A percentile compares a stretch with the other conserved stretches of the same genome.
Conservation (phyloP, 2,329 filamentous ascomycete species). For the Penicillium occitanis region DNA sequence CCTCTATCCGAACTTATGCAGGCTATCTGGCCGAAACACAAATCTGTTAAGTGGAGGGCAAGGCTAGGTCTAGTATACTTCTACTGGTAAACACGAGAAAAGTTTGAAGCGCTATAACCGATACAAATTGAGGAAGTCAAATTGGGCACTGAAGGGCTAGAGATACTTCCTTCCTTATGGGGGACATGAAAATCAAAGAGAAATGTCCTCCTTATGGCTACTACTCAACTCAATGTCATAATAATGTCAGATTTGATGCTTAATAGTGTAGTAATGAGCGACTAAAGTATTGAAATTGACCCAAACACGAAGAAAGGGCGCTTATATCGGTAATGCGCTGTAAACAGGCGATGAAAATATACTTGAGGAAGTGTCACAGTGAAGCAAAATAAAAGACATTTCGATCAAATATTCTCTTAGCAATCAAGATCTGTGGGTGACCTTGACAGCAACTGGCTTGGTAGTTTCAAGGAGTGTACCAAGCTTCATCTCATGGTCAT, state of each 20-base stretch:
- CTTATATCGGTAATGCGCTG: not conserved
- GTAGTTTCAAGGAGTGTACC: constrained; percentile 14
- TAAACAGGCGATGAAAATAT: not conserved
- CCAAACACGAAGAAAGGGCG: not conserved
- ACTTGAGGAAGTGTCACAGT: not conserved
- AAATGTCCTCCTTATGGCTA: not conserved
- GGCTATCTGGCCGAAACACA: not conserved
- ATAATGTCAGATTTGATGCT: not conserved
- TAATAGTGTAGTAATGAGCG: not conserved
- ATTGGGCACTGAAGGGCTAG: not conserved
- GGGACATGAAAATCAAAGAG: not conserved
- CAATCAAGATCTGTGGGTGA: not conserved
- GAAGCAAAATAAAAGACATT: not conserved
- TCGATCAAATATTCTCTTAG: not conserved
- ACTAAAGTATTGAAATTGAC: not conserved
- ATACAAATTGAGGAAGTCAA: not conserved
- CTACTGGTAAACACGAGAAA: not conserved
- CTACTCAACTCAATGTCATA: not conserved
- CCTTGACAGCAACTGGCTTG: constrained; percentile 14
- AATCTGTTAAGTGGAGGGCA: not conserved
- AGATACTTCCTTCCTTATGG: not conserved
- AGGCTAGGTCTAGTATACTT: not conserved
- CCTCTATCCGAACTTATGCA: not conserved
- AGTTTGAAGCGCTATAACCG: not conserved
- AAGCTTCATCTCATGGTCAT: constrained; percentile 18